Percentiles rank a stretch among this genome's conserved stretches.
Conservation (phyloP, 257 asterid genomes). For the Linaria vulgaris region DNA sequence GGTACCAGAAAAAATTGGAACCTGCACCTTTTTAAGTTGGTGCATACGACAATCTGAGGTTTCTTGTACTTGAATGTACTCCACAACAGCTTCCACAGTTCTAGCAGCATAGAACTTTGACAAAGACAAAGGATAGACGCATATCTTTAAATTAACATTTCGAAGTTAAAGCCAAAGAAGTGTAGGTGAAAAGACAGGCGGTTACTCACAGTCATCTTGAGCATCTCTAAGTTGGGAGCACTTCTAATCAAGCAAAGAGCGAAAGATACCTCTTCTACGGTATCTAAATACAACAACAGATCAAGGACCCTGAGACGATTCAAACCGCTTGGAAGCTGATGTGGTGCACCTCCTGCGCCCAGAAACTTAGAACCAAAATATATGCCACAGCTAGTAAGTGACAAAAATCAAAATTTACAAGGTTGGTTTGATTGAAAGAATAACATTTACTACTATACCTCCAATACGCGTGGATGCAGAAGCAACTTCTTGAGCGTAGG, state of each 20-base stretch:
- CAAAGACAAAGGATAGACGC: background rate
- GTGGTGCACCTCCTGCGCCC: conserved; percentile 12
- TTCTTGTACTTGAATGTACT: conserved; percentile 1
- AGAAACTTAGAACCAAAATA: background rate
- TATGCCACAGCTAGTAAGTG: background rate
- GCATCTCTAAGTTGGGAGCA: conserved; percentile 1
- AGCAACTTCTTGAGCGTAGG: conserved; percentile 13
- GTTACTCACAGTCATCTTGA: background rate
- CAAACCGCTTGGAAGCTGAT: background rate
- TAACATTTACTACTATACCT: conserved; percentile 7
- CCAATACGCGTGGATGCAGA: background rate
- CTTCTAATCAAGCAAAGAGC: conserved; percentile 10
- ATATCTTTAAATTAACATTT: background rate
- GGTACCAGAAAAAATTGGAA: background rate
- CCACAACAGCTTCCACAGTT: background rate
- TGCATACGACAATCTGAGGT: background rate
- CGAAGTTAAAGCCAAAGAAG: background rate
- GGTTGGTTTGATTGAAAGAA: background rate
- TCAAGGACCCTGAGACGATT: background rate
- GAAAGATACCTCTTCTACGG: conserved; percentile 6
- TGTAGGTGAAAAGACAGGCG: background rate
- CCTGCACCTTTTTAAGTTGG: background rate
- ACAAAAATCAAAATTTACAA: background rate
- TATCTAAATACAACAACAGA: conserved; percentile 13
- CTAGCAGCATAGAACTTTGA: background rate